These are phyloP conservation scores for Aspergillus leporis DNA, from an alignment of 495 filamentous ascomycete genomes.

Conservation along the genomic window DNA sequence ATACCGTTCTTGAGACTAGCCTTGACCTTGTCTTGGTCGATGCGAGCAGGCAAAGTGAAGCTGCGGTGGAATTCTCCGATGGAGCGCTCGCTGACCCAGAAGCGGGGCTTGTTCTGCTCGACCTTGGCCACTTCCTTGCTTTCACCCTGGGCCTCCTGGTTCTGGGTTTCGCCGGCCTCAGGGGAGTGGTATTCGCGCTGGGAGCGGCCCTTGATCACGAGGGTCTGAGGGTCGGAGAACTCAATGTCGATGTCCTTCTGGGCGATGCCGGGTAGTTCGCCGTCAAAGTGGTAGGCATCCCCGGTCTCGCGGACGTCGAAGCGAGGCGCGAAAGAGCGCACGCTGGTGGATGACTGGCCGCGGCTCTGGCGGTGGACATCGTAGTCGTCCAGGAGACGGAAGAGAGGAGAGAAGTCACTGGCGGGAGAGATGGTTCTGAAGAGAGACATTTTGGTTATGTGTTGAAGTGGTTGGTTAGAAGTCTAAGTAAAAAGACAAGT, in stretches of 20 bases:
- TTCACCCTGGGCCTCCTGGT: conserved; percentile 19
- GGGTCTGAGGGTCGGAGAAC: conserved; percentile 78
- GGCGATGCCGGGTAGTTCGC: conserved; percentile 82
- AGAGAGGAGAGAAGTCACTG: conserved; percentile 44
- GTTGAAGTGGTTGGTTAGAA: neutral
- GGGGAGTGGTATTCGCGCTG: conserved; percentile 49
- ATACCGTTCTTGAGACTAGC: conserved; percentile 80
- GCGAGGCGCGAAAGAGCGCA: conserved; percentile 63
- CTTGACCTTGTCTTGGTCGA: conserved; percentile 78
- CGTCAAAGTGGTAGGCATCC: conserved; percentile 77
- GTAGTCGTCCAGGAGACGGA: conserved; percentile 50
- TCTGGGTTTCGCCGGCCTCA: conserved; percentile 51
- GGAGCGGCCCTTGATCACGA: conserved; percentile 71
- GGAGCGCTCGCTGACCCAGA: conserved; percentile 83
- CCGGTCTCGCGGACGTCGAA: conserved; percentile 81
- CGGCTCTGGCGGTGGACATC: conserved; percentile 39
- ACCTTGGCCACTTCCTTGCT: conserved; percentile 24
- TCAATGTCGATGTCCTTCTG: conserved; percentile 82
- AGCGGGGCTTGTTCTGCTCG: conserved; percentile 53
- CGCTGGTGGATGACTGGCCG: conserved; percentile 16
- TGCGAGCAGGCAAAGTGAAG: conserved; percentile 75
- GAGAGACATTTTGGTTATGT: conserved; percentile 38
- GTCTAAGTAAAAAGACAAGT: conserved; percentile 8
- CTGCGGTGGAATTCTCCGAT: conserved; percentile 79
- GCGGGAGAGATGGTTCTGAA: conserved; percentile 34